Evolutionary conservation across 768 basidiomycete genomes (phyloP).

Genomic region (Hypsizygus marmoreus): DNA sequence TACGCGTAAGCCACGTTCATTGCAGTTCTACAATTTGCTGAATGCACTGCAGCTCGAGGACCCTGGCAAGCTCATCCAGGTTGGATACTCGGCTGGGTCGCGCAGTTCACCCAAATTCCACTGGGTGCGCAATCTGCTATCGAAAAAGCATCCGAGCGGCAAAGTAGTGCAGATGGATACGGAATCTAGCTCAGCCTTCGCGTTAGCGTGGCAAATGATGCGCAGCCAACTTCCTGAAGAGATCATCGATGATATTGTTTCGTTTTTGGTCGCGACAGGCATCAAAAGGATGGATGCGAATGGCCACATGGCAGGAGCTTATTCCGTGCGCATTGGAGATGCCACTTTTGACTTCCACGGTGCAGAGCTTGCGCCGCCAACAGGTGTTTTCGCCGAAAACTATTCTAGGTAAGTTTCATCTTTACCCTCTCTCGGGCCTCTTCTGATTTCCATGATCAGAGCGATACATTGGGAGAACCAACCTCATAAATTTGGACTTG

Average conservation of each 20-base stretch:
- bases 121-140: neutral
- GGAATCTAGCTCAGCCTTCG: neutral
- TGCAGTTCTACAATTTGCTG: too few species aligned
- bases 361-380: too few species aligned
- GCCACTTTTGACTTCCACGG: too few species aligned
- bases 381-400: too few species aligned
- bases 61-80: neutral
- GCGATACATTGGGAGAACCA: constrained; percentile 12
- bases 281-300: too few species aligned
- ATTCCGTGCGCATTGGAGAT: too few species aligned
- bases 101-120: neutral
- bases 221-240: neutral
- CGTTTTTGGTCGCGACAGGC: neutral
- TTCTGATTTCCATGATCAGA: too few species aligned
- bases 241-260: neutral
- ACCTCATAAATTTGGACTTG: constrained; percentile 15
- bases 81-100: too few species aligned
- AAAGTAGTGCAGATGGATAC: neutral
- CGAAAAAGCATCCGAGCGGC: neutral
- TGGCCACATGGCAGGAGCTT: too few species aligned
- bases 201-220: neutral
- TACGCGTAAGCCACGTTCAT: neutral
- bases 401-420: too few species aligned
- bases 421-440: too few species aligned
- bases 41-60: neutral